These are phyloP conservation scores for Ganoderma lingzhi DNA, from an alignment of 1,284 basidiomycete genomes.

Conservation along the genomic window DNA sequence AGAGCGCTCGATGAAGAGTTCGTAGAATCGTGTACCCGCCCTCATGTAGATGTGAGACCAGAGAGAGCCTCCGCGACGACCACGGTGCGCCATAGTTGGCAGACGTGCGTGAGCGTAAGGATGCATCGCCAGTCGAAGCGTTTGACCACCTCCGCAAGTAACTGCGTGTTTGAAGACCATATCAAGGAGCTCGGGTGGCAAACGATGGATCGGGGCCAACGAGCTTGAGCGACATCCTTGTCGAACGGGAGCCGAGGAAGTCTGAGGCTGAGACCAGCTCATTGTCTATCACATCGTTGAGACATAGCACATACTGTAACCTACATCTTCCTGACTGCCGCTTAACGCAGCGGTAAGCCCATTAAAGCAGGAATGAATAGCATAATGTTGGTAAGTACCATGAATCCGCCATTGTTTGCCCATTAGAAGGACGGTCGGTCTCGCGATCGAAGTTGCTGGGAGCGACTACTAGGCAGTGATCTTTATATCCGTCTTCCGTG, in stretches of 20 bases:
- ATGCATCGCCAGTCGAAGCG: background rate
- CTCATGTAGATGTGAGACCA: background rate
- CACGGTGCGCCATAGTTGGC: background rate
- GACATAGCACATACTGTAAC: no score
- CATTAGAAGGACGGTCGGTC: no score
- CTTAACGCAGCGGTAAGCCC: no score
- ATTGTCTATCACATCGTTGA: no score
- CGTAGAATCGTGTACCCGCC: background rate
- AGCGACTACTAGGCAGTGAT: no score
- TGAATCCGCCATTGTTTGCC: conserved; percentile 37
- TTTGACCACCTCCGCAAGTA: background rate
- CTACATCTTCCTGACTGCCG: no score
- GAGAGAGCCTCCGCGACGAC: background rate
- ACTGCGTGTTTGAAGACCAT: background rate
- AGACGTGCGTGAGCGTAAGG: background rate
- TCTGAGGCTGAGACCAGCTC: no score
- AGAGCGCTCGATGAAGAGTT: background rate
- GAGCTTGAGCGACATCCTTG: background rate
- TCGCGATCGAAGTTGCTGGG: no score
- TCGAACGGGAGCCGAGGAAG: no score
- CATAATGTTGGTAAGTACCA: no score
- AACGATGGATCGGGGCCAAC: background rate
- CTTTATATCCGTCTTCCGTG: no score
- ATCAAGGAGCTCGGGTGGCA: background rate
- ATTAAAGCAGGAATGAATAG: no score